Percentiles rank a stretch among this genome's conserved stretches.
Evolutionary conservation across 192 early-diverging fungal species (phyloP).

Genomic region (Lunasporangiospora selenospora): DNA sequence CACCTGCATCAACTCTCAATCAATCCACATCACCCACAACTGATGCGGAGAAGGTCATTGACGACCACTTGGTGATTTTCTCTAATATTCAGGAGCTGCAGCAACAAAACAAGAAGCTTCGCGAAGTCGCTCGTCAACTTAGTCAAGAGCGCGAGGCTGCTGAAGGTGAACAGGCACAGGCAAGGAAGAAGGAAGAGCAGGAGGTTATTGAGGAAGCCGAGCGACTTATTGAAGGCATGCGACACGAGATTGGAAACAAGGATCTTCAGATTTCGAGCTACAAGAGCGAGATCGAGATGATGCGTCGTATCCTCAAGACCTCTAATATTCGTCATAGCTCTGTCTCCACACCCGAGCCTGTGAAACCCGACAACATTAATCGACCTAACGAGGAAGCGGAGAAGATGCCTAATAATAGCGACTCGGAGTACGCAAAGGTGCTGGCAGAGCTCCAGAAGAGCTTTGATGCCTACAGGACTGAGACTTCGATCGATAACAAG

Average conservation of each 20-base stretch:
- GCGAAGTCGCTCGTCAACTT: conserved; percentile 63
- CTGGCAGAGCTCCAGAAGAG: conserved; percentile 61
- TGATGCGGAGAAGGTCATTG: conserved; percentile 57
- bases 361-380: background rate
- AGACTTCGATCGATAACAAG: conserved; percentile 63
- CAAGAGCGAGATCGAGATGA: conserved; percentile 66
- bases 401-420: background rate
- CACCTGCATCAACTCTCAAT: conserved; percentile 41
- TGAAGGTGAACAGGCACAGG: conserved; percentile 38
- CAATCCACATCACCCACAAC: conserved; percentile 8
- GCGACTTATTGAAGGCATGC: conserved; percentile 59
- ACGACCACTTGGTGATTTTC: conserved; percentile 61
- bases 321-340: conserved; percentile 17
- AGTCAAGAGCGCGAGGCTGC: conserved; percentile 58
- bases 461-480: conserved; percentile 71
- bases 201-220: conserved; percentile 59
- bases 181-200: conserved; percentile 49
- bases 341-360: background rate
- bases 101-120: conserved; percentile 67
- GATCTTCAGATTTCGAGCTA: conserved; percentile 55
- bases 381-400: background rate
- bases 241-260: conserved; percentile 61
- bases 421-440: conserved; percentile 50
- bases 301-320: conserved; percentile 47
- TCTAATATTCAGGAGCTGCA: conserved; percentile 59